A percentile compares a stretch with the other conserved stretches of the same genome.
Conservation (phyloP, 2,329 filamentous ascomycete genomes). For the Paracamarosporium sp. region DNA sequence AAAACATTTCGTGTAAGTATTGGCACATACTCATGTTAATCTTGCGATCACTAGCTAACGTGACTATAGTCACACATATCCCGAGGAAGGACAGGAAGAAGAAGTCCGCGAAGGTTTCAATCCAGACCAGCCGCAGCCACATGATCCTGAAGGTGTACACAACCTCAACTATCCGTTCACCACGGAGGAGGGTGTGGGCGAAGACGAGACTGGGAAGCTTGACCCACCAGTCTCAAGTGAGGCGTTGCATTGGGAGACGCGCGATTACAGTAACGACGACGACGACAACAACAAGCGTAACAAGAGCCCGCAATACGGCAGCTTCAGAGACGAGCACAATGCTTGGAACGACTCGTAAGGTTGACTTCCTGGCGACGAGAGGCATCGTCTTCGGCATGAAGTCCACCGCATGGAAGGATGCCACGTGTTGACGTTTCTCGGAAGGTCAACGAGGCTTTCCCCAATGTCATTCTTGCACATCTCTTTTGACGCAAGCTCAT, state of each 20-base stretch:
- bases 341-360: slow-evolving; percentile 43
- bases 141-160: slow-evolving; percentile 52
- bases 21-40: background rate
- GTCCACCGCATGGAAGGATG: background rate
- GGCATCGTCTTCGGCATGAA: background rate
- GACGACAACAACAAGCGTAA: slow-evolving; percentile 22
- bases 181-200: slow-evolving; percentile 48
- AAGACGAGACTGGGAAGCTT: slow-evolving; percentile 42
- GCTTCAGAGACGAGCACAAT: slow-evolving; percentile 51
- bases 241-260: slow-evolving; percentile 51
- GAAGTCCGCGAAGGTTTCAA: slow-evolving; percentile 63
- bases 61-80: slow-evolving; percentile 53
- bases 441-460: background rate
- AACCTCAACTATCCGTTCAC: slow-evolving; percentile 54
- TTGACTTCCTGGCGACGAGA: slow-evolving; percentile 11
- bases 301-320: slow-evolving; percentile 48
- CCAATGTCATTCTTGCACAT: background rate
- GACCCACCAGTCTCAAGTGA: slow-evolving; percentile 51
- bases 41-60: slow-evolving; percentile 12
- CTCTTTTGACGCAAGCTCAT: slow-evolving; percentile 1
- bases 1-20: slow-evolving; percentile 62
- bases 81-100: slow-evolving; percentile 54
- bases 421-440: background rate
- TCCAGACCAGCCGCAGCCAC: slow-evolving; percentile 53
- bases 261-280: slow-evolving; percentile 35